Evolutionary conservation across 345 rosid species (phyloP).

Genomic region (Geranium brycei): DNA sequence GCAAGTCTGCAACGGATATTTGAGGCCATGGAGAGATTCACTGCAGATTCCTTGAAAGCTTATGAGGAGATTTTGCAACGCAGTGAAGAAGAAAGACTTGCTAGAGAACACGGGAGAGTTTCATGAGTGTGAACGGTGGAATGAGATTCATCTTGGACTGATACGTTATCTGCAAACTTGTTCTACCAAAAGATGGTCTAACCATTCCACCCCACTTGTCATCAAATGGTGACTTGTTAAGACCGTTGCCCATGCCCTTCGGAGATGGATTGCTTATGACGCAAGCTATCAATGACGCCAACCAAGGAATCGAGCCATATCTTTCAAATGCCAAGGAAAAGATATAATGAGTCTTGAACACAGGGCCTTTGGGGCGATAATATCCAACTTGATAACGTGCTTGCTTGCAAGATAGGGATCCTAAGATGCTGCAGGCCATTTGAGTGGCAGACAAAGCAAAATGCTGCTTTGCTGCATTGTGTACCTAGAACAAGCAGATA

Average conservation of each 20-base stretch:
- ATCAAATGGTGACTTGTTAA: background rate
- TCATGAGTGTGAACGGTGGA: constrained; percentile 17
- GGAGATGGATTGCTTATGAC: too few species aligned
- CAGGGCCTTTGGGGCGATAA: too few species aligned
- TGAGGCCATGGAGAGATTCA: constrained; percentile 85
- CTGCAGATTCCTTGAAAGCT: constrained; percentile 45
- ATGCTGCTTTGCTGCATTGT: too few species aligned
- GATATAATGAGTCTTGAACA: background rate
- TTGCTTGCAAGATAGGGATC: background rate
- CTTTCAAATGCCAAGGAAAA: background rate
- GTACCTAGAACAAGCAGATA: too few species aligned
- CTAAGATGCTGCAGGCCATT: too few species aligned
- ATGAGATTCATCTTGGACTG: constrained; percentile 2
- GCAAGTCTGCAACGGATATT: constrained; percentile 57
- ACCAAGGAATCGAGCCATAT: too few species aligned
- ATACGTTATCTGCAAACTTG: constrained; percentile 2
- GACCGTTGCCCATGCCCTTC: too few species aligned
- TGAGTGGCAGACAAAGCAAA: too few species aligned
- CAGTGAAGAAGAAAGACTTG: constrained; percentile 45
- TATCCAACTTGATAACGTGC: too few species aligned
- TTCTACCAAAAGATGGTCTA: constrained; percentile 1
- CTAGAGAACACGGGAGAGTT: constrained; percentile 26
- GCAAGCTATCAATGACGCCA: too few species aligned
- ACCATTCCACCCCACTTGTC: background rate
- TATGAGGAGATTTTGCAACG: constrained; percentile 78